A percentile compares a stretch with the other conserved stretches of the same genome.
Conservation (phyloP, 2,329 filamentous ascomycete genomes). For the Lojkania enalia region DNA sequence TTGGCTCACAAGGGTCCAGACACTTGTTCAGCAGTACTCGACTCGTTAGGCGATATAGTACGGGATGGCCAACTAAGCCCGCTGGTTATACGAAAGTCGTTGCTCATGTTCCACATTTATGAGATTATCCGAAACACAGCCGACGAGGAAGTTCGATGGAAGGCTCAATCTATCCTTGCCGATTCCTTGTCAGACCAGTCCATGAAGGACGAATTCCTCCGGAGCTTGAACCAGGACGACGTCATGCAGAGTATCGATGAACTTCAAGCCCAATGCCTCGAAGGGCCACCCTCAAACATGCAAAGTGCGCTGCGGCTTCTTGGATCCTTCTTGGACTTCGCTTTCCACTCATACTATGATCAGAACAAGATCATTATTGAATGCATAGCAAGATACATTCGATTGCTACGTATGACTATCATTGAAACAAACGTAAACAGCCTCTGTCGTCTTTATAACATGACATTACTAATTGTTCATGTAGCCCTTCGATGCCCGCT, state of each 20-base stretch:
- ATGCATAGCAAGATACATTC: constrained; percentile 34
- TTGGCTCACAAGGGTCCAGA: constrained; percentile 30
- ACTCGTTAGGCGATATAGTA: constrained; percentile 25
- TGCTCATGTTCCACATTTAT: constrained; percentile 28
- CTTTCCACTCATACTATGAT: constrained; percentile 18
- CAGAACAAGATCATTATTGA: too few relatives aligned
- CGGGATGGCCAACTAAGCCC: constrained; percentile 2
- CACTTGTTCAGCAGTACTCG: constrained; percentile 29
- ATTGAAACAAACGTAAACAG: constrained; percentile 33
- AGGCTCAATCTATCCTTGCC: constrained; percentile 33
- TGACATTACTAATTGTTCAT: neutral
- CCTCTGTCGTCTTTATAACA: neutral
- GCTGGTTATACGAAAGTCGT: constrained; percentile 18
- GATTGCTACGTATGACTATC: constrained; percentile 34
- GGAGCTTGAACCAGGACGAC: constrained; percentile 22
- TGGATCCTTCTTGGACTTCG: constrained; percentile 37
- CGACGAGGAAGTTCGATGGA: constrained; percentile 35
- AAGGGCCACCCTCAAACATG: constrained; percentile 33
- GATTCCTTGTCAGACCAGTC: too few relatives aligned
- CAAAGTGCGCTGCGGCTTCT: constrained; percentile 37
- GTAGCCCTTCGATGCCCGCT: constrained; percentile 67
- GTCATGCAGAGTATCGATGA: constrained; percentile 17
- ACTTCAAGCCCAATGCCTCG: constrained; percentile 29
- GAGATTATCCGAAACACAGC: constrained; percentile 18
- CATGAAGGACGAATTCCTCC: constrained; percentile 4